A percentile compares a stretch with the other conserved stretches of the same genome.
These are phyloP conservation scores for Trichothecium sympodiale DNA, from an alignment of 2,329 filamentous ascomycete genomes.

Conservation along the genomic window DNA sequence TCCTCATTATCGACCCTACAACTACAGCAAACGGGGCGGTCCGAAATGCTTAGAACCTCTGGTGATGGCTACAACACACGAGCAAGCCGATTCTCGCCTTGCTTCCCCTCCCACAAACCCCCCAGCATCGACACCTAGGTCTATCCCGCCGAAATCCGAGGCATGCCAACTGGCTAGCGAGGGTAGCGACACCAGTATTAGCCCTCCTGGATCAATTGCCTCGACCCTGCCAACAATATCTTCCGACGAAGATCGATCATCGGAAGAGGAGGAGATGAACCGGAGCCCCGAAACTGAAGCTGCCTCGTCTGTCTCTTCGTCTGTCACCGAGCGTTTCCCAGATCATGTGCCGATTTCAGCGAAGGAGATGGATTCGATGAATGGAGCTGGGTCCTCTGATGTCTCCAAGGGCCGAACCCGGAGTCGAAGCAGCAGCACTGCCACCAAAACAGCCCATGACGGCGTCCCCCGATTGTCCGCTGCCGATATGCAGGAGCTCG, in stretches of 20 bases:
- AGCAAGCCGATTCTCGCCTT: slow-evolving; percentile 1
- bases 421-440: slow-evolving; percentile 17
- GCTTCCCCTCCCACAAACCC: not conserved
- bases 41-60: slow-evolving; percentile 3
- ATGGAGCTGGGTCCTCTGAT: slow-evolving; percentile 4
- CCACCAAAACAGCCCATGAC: slow-evolving; percentile 19
- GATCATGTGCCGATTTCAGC: slow-evolving; percentile 5
- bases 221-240: slow-evolving; percentile 12
- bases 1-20: not conserved
- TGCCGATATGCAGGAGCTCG: slow-evolving; percentile 46
- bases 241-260: slow-evolving; percentile 19
- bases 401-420: slow-evolving; percentile 8
- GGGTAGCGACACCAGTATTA: not conserved
- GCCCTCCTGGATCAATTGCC: not conserved
- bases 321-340: slow-evolving; percentile 13
- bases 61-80: slow-evolving; percentile 4
- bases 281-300: slow-evolving; percentile 9
- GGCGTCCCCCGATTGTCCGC: slow-evolving; percentile 44
- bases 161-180: slow-evolving; percentile 1
- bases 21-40: not conserved
- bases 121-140: no score
- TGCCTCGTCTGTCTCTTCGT: slow-evolving; percentile 15
- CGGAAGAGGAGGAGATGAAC: slow-evolving; percentile 15
- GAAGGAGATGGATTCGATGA: slow-evolving; percentile 1
- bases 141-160: not conserved